Base-by-base conservation (phyloP, 352 stramenopile genomes). In the Pythium volutum region DNA sequence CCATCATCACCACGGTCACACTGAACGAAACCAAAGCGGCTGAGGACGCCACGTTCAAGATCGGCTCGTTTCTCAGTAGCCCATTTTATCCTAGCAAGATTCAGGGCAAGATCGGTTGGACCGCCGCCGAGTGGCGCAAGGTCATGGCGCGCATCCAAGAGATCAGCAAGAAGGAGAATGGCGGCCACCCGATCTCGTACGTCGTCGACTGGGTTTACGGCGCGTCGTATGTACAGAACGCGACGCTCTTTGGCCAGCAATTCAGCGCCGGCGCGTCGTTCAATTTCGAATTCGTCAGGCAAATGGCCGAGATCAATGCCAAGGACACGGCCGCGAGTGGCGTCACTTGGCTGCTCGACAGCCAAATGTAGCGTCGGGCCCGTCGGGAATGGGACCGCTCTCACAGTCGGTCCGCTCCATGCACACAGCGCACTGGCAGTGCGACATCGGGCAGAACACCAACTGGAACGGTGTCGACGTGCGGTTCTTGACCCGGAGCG, bases 191-290 rank as follows among this genome's bases (percentile, higher is more conserved):
- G 43, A 80, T 80, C 69, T 77, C 92, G 59, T 91, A 81, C 67
- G 84, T 81, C 33, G 25, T 93, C 4, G 84, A 93, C 62, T 86
- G 69, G 46, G 77, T 93, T 14, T 81, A 91, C 59, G 84, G 84
- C 39, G 80, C 81, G 2, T 83, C 83, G 55, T 93, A 88, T 62
- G 55, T 88, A 12, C 34, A 73, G 33, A 82, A 83, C 55, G 73
- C 84, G 3, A 75, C 82, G 15, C 45, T 90, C 16, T 85, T 88
- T 57, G 81, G 81, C 6, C 82, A 94, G 39, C 81, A 90, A 55
- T 77, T 94, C 64, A 91, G 91, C 36, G 64, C 83, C 16, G 87
- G 74, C 5, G 81, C 87, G 0, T 84, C 79, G 11, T 96, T 93
- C 70, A 90, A 94, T 66, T 43, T 62, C 20, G 66, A 70, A 1